Evolutionary conservation across 257 asterid species (phyloP).

Genomic region (Solanum sejunctum): DNA sequence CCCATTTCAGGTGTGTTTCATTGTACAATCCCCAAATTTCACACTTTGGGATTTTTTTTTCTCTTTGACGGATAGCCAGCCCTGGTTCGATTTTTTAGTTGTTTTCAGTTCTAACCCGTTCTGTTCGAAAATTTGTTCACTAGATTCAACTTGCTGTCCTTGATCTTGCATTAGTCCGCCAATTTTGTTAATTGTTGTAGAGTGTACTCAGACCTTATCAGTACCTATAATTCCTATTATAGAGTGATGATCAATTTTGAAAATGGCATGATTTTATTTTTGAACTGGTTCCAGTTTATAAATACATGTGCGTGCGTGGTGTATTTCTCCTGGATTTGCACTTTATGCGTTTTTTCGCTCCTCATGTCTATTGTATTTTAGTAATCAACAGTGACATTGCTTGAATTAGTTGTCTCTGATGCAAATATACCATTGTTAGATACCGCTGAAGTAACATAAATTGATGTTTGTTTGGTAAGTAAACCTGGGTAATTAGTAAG

Average conservation of each 20-base stretch:
- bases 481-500: not conserved
- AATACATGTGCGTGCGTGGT: not conserved
- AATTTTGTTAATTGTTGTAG: not conserved
- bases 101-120: not conserved
- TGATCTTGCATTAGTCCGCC: not conserved
- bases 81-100: not conserved
- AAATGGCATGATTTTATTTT: not conserved
- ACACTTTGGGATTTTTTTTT: no score
- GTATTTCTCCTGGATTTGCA: not conserved
- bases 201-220: no score
- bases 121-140: not conserved
- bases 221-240: not conserved
- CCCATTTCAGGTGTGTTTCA: constrained; percentile 54
- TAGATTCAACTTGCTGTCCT: not conserved
- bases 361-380: not conserved
- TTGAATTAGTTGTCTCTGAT: not conserved
- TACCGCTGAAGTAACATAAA: not conserved
- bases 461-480: not conserved
- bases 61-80: not conserved
- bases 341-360: not conserved
- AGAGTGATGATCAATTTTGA: not conserved
- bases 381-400: not conserved
- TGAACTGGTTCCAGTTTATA: not conserved
- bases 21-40: not conserved
- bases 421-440: not conserved